A percentile compares a stretch with the other conserved stretches of the same genome.
Conservation (phyloP, 2,329 filamentous ascomycete genomes). For the Ascocoryne sarcoides region DNA sequence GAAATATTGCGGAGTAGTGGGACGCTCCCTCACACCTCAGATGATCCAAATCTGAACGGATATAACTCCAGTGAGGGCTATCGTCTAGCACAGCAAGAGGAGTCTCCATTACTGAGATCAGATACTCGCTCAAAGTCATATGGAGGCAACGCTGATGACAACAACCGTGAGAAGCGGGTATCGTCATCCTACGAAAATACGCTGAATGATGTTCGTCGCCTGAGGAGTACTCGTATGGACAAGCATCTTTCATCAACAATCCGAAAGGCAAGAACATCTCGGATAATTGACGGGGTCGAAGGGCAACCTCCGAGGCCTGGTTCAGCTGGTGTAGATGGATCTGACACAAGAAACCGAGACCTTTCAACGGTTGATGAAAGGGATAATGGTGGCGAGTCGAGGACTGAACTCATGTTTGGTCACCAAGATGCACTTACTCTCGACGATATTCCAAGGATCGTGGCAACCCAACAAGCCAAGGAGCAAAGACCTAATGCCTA, state of each 20-base stretch:
- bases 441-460: conserved; percentile 92
- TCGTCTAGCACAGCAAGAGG: conserved; percentile 39
- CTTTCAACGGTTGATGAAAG: conserved; percentile 78
- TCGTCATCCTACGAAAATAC: conserved; percentile 88
- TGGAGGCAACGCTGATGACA: conserved; percentile 51
- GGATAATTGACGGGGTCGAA: conserved; percentile 84
- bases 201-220: conserved; percentile 83
- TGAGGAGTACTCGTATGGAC: conserved; percentile 89
- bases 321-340: conserved; percentile 56
- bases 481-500: conserved; percentile 80
- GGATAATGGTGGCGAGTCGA: conserved; percentile 57
- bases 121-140: conserved; percentile 69
- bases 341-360: conserved; percentile 43
- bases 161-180: conserved; percentile 48
- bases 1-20: conserved; percentile 80
- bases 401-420: conserved; percentile 77
- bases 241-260: conserved; percentile 90
- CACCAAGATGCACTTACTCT: conserved; percentile 86
- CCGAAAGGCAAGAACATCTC: conserved; percentile 79
- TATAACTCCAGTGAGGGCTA: conserved; percentile 61
- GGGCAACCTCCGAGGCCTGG: conserved; percentile 59
- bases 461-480: conserved; percentile 88
- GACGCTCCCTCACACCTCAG: conserved; percentile 65
- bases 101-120: conserved; percentile 47
- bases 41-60: conserved; percentile 59